Percentiles rank a stretch among this genome's conserved stretches.
phyloP scores from a whole-genome alignment of 73 alveolate genomes.

The Symbiodinium natans region DNA sequence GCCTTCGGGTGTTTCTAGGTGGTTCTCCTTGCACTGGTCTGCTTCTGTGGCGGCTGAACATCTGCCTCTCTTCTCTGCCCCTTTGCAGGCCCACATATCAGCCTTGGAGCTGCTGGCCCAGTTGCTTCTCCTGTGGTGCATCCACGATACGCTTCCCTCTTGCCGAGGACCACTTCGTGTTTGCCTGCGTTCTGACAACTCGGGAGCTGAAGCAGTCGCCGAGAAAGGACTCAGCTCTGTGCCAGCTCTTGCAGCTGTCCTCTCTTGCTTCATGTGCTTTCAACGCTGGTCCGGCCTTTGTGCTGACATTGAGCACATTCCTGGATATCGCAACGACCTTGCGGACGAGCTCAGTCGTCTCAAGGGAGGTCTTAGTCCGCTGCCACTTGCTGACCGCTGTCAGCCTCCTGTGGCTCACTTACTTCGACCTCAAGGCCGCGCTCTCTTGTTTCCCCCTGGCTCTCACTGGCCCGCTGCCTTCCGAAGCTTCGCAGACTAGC shows the following conservation, averaged over 20 bases:
- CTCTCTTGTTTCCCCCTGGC: neutral
- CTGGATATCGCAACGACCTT: neutral
- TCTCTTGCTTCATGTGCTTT: neutral
- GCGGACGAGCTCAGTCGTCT: neutral
- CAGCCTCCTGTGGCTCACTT: neutral
- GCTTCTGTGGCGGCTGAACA: neutral
- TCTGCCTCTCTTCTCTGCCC: neutral
- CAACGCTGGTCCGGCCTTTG: neutral
- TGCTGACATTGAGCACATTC: neutral
- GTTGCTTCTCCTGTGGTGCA: neutral
- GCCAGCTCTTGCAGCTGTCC: neutral
- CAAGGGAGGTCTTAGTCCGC: neutral
- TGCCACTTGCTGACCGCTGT: neutral
- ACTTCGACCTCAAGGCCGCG: neutral
- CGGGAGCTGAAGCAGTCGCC: neutral
- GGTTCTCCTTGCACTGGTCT: neutral
- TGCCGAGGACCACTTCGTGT: neutral
- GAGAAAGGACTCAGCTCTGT: neutral
- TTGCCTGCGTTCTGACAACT: neutral
- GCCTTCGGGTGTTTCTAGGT: neutral
- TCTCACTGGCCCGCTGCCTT: neutral
- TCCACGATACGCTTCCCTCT: neutral
- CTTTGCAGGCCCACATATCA: neutral
- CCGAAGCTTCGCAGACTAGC: no score
- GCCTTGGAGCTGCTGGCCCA: neutral